A percentile compares a stretch with the other conserved stretches of the same genome.
phyloP scores from a whole-genome alignment of 2,329 filamentous ascomycete species.

The Sarocladiaceae sp. region DNA sequence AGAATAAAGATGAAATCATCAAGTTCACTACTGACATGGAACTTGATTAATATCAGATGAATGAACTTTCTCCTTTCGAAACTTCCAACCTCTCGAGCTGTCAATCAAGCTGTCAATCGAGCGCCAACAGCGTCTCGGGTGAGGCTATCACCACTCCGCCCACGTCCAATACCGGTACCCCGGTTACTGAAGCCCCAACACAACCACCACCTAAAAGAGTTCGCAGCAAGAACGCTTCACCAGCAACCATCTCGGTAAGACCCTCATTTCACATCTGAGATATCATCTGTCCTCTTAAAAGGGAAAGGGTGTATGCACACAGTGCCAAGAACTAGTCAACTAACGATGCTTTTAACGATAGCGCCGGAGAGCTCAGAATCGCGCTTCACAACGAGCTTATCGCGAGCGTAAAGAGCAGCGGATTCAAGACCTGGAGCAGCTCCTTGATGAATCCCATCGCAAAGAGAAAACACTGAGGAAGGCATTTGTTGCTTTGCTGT shows the following conservation, averaged over 20 bases:
- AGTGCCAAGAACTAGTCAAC: neutral
- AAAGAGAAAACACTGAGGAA: constrained; percentile 49
- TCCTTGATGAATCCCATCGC: constrained; percentile 46
- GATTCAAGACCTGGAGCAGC: constrained; percentile 54
- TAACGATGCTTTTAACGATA: constrained; percentile 9
- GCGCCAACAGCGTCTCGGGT: neutral
- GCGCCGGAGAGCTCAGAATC: constrained; percentile 22
- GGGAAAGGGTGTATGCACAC: neutral
- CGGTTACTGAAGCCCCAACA: neutral
- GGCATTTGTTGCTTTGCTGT: constrained; percentile 44
- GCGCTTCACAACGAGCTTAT: constrained; percentile 21
- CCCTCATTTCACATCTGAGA: neutral
- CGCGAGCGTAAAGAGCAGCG: constrained; percentile 37
- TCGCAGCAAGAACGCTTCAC: constrained; percentile 44
- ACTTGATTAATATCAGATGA: neutral
- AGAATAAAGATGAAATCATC: neutral
- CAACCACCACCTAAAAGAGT: constrained; percentile 34
- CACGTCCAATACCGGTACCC: neutral
- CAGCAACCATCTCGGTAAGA: constrained; percentile 41
- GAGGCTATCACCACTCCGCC: neutral
- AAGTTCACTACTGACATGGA: neutral
- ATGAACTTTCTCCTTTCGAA: neutral
- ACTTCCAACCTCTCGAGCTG: neutral
- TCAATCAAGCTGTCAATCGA: neutral
- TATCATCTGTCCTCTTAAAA: neutral